A percentile compares a stretch with the other conserved stretches of the same genome.
Evolutionary conservation across 1,284 basidiomycete species (phyloP).

Genomic region (Ceratobasidium sp.): DNA sequence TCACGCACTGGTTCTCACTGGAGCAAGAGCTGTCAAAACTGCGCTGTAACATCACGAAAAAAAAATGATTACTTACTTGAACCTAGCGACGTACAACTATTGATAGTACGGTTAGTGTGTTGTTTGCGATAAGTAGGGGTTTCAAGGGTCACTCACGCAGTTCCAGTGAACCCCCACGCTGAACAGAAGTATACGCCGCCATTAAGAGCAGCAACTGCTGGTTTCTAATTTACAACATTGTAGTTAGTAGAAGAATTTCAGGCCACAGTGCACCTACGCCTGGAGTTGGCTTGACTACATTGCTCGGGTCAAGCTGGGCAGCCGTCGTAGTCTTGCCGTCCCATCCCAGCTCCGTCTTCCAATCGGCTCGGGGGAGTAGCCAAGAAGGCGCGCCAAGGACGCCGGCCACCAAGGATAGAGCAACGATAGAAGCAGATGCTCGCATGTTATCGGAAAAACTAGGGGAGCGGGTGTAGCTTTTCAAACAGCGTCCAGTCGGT

Average conservation of each 20-base stretch:
- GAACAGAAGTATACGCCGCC: slow-evolving; percentile 35
- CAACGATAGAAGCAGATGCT: slow-evolving; percentile 7
- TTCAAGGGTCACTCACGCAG: too few species aligned
- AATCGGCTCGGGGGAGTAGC: slow-evolving; percentile 11
- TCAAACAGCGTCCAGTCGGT: too few species aligned
- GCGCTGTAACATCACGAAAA: not conserved
- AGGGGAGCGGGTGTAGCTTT: not conserved
- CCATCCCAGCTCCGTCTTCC: slow-evolving; percentile 24
- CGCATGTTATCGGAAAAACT: not conserved
- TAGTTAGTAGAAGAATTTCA: not conserved
- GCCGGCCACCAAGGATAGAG: not conserved
- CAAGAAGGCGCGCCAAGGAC: slow-evolving; percentile 5
- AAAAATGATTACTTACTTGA: slow-evolving; percentile 1
- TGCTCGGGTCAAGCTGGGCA: slow-evolving; percentile 31
- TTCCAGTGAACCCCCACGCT: not conserved
- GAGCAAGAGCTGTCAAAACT: not conserved
- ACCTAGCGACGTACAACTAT: slow-evolving; percentile 15
- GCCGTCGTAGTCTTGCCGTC: slow-evolving; percentile 26
- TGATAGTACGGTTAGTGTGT: too few species aligned
- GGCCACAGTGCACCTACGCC: not conserved
- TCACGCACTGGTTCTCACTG: slow-evolving; percentile 23
- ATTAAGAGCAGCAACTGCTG: slow-evolving; percentile 4
- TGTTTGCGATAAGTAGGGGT: not conserved
- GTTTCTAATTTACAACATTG: not conserved
- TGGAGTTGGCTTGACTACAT: slow-evolving; percentile 15